Evolutionary conservation across 140 eudicot genomes (phyloP), one percentile per base, ranked within the genome.

Genomic region (Oenanthe javanica): DNA sequence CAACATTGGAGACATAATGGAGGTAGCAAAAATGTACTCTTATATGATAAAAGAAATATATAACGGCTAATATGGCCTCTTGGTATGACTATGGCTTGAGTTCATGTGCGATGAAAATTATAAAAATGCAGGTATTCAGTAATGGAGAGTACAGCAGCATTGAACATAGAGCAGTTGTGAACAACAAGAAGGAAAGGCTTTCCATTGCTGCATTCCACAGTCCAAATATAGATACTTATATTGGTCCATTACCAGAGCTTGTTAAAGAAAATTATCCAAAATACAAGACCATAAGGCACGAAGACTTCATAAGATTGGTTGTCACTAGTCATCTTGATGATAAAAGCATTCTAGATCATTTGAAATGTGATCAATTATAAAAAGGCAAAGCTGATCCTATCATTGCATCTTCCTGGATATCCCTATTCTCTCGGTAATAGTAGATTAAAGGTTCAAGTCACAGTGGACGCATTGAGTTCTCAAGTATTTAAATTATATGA

Each of bases 1-100:
- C 81, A 93, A 93, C 82, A 51, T 89, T 16, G 97, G 97, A 2
- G 97, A 93, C 45, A 70, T 82, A 67, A 4, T 85, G 82, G 97
- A 93, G 94, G 97, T 92, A 83, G 82, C 16, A 21, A 19, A 38
- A 49, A 46, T 18, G 10, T 5, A 9, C 1, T 11, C 15, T 36
- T 6, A 23, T 4, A n/a, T 36, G n/a, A 25, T 11, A 27, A 40
- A 9, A 4, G 14, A 21, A 4, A 23, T 4, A 42, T 42, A 11
- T 69, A 14, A 36, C 36, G 21, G 11, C 75, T n/a, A 21, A 9
- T 21, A 9, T 59, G 67, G 64, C 40, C 23, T 67, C 4, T 27
- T 36, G 40, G 2, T 15, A 6, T 36, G 16, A 8, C n/a, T 38
- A 16, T 5, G n/a, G 16, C n/a, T 40, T 18, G 18, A 12, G 8